These are phyloP conservation scores for Debaryomyces psychrophilus DNA, from an alignment of 1,139 yeast genomes.

Conservation along the genomic window DNA sequence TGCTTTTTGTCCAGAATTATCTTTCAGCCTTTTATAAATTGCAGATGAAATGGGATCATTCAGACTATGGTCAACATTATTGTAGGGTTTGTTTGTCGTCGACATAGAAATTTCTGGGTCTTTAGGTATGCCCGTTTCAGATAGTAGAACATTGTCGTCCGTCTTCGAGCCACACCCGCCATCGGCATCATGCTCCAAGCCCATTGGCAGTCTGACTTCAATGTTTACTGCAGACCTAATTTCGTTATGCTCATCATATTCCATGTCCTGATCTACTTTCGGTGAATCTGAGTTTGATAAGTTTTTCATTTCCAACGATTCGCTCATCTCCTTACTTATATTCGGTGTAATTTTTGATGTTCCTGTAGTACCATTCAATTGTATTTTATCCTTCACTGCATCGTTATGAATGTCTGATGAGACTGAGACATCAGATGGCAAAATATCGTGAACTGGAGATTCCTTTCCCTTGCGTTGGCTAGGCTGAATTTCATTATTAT, in stretches of 20 bases:
- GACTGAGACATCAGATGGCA: conserved; percentile 26
- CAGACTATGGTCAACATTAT: neutral
- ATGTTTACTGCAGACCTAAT: no score
- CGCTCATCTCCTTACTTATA: neutral
- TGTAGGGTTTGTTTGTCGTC: neutral
- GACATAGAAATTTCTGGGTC: neutral
- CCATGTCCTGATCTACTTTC: neutral
- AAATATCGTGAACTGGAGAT: conserved; percentile 12
- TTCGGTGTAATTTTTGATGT: neutral
- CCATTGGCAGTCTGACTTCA: no score
- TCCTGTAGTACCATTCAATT: neutral
- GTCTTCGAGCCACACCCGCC: no score
- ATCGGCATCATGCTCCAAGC: neutral
- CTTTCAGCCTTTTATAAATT: neutral
- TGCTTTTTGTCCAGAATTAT: neutral
- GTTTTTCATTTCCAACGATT: neutral
- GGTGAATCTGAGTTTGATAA: neutral
- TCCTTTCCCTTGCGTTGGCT: neutral
- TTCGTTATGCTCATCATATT: no score
- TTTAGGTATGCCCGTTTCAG: neutral
- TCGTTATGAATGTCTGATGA: conserved; percentile 20
- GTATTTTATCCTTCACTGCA: neutral
- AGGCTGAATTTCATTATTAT: neutral
- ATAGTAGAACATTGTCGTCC: neutral
- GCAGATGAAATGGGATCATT: neutral